Evolutionary conservation across 2,329 filamentous ascomycete genomes (phyloP), one percentile per base, ranked within the genome.

Genomic region (Ophidiomyces ophidiicola): DNA sequence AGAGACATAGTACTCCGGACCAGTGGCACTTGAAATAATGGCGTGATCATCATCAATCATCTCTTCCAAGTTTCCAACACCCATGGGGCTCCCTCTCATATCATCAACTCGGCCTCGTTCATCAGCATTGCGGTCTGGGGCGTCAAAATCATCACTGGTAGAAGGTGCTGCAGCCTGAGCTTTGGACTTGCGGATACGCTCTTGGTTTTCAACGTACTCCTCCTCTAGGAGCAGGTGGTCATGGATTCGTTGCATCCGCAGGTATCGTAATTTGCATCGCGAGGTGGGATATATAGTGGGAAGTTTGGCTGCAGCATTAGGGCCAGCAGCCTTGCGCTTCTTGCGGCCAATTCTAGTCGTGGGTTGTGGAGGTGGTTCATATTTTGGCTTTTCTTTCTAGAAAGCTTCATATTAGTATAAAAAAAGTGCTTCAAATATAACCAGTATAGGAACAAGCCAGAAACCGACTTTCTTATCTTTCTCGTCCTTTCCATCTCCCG

Each of bases 341-440:
- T 92, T 94, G 58, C 88, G 84, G 45, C 90, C 90, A 60, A 98
- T 81, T 61, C 90, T 84, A 50, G 90, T 96, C 46, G 90, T 98
- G 47, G 90, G 90, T 57, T 88, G 81, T 63, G 90, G 90, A 52
- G 90, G 90, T 49, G 90, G 90, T 66, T 98, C 90, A 72, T 98
- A 98, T 82, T 94, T 96, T 60, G 90, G 90, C 80, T 98, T 98
- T 48, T 98, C 88, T 75, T 98, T 96, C 88, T 94, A 56, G 52
- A 45, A 36, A 39, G 46, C 44, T 52, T 25, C 49, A 49, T 37
- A 40, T 23, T 36, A 18, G 12, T n/a, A 43, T 41, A 44, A 26
- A 35, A 15, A 31, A 18, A 11, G 28, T 4, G 12, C 20, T 6
- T 14, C n/a, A 24, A 24, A 11, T 6, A 40, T 18, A 12, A 32